Evolutionary conservation across 2,329 filamentous ascomycete genomes (phyloP).

Genomic region (Ascochyta viciae-villosae): DNA sequence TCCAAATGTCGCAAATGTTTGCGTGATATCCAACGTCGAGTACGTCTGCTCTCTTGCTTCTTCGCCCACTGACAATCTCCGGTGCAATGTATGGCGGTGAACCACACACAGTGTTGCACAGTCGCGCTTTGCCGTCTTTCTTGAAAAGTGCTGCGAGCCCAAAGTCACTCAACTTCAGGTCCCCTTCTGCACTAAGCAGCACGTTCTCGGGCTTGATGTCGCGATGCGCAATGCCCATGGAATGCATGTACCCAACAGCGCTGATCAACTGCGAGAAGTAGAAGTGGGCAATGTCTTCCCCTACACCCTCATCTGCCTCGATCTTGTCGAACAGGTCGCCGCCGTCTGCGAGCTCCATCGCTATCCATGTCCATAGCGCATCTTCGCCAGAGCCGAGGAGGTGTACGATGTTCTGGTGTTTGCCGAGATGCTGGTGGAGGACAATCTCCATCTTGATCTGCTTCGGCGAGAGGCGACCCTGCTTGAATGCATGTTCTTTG

Average conservation of each 20-base stretch:
- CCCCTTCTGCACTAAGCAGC: constrained; percentile 80
- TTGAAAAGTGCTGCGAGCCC: constrained; percentile 93
- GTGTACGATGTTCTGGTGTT: constrained; percentile 92
- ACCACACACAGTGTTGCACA: constrained; percentile 88
- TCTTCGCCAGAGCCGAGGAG: constrained; percentile 92
- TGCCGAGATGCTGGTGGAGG: constrained; percentile 85
- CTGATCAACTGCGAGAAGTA: constrained; percentile 93
- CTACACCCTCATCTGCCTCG: constrained; percentile 94
- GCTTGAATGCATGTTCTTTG: constrained; percentile 89
- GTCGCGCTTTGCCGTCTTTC: constrained; percentile 82
- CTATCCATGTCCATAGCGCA: constrained; percentile 90
- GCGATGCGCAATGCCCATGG: constrained; percentile 91
- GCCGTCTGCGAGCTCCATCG: constrained; percentile 95
- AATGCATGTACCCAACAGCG: constrained; percentile 94
- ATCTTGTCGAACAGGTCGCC: constrained; percentile 99
- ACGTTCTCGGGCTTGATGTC: constrained; percentile 85
- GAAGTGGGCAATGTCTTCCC: constrained; percentile 91
- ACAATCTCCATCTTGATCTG: constrained; percentile 93
- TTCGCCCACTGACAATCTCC: constrained; percentile 72
- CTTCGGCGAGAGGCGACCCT: constrained; percentile 86
- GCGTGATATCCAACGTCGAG: constrained; percentile 71
- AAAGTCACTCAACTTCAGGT: constrained; percentile 95
- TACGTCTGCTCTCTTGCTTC: constrained; percentile 56
- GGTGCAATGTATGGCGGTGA: constrained; percentile 97
- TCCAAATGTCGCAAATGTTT: constrained; percentile 93